Percentiles rank a stretch among this genome's conserved stretches.
Conservation (phyloP, 2,329 filamentous ascomycete species). For the Graphium sp. region DNA sequence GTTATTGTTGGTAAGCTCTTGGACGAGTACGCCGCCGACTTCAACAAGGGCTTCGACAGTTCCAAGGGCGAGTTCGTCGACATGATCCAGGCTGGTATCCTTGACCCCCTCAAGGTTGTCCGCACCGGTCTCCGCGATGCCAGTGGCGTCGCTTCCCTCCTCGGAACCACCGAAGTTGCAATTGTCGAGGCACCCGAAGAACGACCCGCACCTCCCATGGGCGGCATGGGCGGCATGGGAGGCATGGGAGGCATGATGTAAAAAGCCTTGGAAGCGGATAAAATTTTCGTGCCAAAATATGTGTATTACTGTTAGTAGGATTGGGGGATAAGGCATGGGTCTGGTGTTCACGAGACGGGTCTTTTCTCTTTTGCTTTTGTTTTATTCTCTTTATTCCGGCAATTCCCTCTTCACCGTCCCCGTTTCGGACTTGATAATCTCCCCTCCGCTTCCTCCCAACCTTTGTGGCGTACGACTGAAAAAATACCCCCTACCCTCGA, state of each 20-base stretch:
- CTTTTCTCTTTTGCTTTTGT: too few relatives aligned
- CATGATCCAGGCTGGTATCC: constrained; percentile 94
- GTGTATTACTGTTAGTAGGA: too few relatives aligned
- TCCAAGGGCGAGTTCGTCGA: constrained; percentile 96
- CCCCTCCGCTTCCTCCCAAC: too few relatives aligned
- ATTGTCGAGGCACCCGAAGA: constrained; percentile 94
- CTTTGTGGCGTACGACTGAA: too few relatives aligned
- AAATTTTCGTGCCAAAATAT: too few relatives aligned
- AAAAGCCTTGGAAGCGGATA: too few relatives aligned
- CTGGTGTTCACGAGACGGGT: too few relatives aligned
- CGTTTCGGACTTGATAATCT: too few relatives aligned
- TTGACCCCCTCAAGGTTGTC: constrained; percentile 98
- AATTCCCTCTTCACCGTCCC: too few relatives aligned
- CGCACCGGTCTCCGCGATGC: constrained; percentile 90
- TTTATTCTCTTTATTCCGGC: too few relatives aligned
- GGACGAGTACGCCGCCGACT: constrained; percentile 79
- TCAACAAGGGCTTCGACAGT: constrained; percentile 97
- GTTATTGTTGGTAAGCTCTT: constrained; percentile 97
- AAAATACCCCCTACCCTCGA: too few relatives aligned
- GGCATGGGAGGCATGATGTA: constrained; percentile 42
- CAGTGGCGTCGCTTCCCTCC: constrained; percentile 86
- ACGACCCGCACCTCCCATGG: constrained; percentile 54
- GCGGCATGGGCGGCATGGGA: constrained; percentile 54
- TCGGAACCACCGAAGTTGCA: constrained; percentile 95
- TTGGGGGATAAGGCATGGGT: too few relatives aligned